Conservation (phyloP, 306 rosid genomes). For the Cercis canadensis region DNA sequence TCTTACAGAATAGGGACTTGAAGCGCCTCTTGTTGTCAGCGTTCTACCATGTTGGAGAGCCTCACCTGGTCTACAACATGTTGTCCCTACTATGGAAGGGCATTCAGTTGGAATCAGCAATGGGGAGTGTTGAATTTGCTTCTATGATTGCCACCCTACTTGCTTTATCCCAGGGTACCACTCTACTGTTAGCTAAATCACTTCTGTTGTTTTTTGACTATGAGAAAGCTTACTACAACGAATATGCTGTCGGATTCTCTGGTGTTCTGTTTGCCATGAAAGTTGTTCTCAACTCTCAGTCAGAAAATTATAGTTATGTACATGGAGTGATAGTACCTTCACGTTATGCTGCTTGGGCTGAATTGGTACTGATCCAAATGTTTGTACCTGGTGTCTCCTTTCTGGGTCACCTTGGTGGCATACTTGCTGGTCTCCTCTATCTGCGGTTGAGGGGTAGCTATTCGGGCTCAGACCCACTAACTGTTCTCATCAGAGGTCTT, state of each 20-base stretch:
- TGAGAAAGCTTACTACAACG: conserved; percentile 60
- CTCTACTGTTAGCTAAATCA: conserved; percentile 71
- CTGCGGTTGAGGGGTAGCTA: conserved; percentile 49
- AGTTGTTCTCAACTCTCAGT: conserved; percentile 72
- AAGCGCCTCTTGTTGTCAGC: conserved; percentile 79
- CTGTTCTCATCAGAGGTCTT: conserved; percentile 49
- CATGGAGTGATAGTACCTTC: conserved; percentile 71
- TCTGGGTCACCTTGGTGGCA: conserved; percentile 85
- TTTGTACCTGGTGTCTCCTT: conserved; percentile 85
- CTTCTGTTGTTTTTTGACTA: conserved; percentile 69
- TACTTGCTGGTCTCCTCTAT: conserved; percentile 81
- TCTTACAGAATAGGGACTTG: conserved; percentile 66
- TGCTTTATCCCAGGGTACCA: conserved; percentile 74
- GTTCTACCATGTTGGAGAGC: conserved; percentile 79
- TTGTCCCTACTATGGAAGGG: conserved; percentile 94
- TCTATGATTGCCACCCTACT: conserved; percentile 75
- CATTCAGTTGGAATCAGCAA: conserved; percentile 66
- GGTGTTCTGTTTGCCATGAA: conserved; percentile 95
- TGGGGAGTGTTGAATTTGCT: conserved; percentile 70
- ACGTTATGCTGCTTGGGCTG: conserved; percentile 89
- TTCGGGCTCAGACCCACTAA: conserved; percentile 63
- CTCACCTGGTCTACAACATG: conserved; percentile 93
- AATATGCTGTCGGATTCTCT: conserved; percentile 83
- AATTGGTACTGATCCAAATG: conserved; percentile 71
- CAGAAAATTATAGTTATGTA: conserved; percentile 48